phyloP scores from a whole-genome alignment of 1,139 yeast species.

The Protomyces pachydermus region DNA sequence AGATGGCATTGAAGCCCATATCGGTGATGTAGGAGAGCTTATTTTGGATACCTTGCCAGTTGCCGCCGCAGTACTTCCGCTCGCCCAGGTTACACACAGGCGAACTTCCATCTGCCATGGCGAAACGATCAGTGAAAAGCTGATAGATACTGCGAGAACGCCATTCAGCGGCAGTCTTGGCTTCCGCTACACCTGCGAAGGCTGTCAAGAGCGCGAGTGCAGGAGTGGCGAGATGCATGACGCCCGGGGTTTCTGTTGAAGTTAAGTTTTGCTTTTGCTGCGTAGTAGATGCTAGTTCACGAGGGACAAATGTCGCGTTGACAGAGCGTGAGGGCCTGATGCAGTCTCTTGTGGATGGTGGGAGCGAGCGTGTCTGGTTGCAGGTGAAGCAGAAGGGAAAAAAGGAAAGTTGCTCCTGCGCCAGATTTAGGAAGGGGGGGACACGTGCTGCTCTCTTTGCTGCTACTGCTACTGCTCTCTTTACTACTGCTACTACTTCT shows the following conservation, averaged over 20 bases:
- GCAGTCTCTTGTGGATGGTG: too few species aligned
- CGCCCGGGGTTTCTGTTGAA: background rate
- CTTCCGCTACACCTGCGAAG: background rate
- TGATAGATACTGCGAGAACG: constrained; percentile 30
- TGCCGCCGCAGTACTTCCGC: constrained; percentile 29
- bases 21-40: constrained; percentile 29
- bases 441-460: too few species aligned
- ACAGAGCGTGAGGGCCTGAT: too few species aligned
- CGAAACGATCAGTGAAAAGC: constrained; percentile 30
- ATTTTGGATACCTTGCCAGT: constrained; percentile 29
- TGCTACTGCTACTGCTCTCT: background rate
- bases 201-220: background rate
- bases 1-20: constrained; percentile 30
- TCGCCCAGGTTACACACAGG: constrained; percentile 23
- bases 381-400: too few species aligned
- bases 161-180: constrained; percentile 27
- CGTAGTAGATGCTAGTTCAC: too few species aligned
- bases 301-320: too few species aligned
- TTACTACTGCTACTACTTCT: background rate
- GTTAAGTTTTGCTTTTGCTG: background rate
- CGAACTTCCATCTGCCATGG: constrained; percentile 26
- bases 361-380: too few species aligned
- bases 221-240: background rate
- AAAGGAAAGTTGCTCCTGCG: too few species aligned
- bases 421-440: too few species aligned